phyloP scores from a whole-genome alignment of 2,329 filamentous ascomycete species.

The Eutypa lata region DNA sequence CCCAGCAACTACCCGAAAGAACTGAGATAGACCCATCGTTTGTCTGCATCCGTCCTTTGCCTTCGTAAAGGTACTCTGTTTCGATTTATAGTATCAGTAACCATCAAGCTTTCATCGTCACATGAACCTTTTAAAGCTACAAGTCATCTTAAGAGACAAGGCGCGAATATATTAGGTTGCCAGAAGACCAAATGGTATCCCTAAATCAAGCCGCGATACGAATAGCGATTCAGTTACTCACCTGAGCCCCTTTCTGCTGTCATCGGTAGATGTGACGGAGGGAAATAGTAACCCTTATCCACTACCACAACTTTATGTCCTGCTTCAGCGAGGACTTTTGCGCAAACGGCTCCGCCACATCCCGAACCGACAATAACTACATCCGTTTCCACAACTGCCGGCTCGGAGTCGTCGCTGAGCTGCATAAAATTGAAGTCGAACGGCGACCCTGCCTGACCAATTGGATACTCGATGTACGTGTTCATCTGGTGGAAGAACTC shows the following conservation, averaged over 20 bases:
- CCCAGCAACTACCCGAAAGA: slow-evolving; percentile 71
- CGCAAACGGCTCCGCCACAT: slow-evolving; percentile 77
- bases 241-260: slow-evolving; percentile 49
- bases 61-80: slow-evolving; percentile 65
- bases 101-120: not conserved
- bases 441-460: slow-evolving; percentile 42
- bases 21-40: slow-evolving; percentile 59
- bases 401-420: slow-evolving; percentile 38
- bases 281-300: slow-evolving; percentile 78
- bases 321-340: slow-evolving; percentile 76
- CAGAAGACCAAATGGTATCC: too few relatives aligned
- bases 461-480: slow-evolving; percentile 55
- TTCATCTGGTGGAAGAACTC: slow-evolving; percentile 52
- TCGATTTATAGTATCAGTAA: not conserved
- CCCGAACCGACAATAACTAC: slow-evolving; percentile 84
- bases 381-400: slow-evolving; percentile 69
- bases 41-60: slow-evolving; percentile 54
- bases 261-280: slow-evolving; percentile 73
- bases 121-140: not conserved
- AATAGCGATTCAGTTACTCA: too few relatives aligned
- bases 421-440: slow-evolving; percentile 62
- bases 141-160: too few relatives aligned
- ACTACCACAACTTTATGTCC: slow-evolving; percentile 65
- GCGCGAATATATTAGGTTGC: too few relatives aligned
- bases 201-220: too few relatives aligned